Conservation (phyloP, 2,329 filamentous ascomycete species). For the Sphaceloma murrayae region DNA sequence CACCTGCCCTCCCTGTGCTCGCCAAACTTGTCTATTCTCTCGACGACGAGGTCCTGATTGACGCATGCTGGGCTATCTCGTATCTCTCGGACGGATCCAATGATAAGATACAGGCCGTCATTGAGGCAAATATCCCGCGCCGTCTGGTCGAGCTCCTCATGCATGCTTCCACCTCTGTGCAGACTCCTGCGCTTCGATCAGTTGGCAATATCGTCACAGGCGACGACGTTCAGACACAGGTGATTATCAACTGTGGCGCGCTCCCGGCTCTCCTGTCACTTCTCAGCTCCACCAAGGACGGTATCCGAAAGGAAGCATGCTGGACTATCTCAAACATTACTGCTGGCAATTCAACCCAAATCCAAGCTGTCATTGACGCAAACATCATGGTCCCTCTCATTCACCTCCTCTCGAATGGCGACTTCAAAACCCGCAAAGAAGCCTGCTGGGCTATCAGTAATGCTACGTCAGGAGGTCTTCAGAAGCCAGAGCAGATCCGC, state of each 20-base stretch:
- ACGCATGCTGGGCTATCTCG: conserved; percentile 98
- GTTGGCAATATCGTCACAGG: conserved; percentile 98
- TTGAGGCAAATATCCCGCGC: conserved; percentile 94
- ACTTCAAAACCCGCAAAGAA: conserved; percentile 98
- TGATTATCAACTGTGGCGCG: conserved; percentile 97
- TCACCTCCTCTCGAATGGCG: conserved; percentile 88
- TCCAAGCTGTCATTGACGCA: conserved; percentile 91
- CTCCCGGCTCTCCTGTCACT: conserved; percentile 87
- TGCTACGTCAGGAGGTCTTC: conserved; percentile 89
- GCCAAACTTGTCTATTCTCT: conserved; percentile 97
- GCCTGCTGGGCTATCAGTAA: conserved; percentile 99
- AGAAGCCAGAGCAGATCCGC: conserved; percentile 97
- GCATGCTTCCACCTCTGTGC: conserved; percentile 95
- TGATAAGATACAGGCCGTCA: conserved; percentile 98
- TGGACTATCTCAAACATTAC: conserved; percentile 99
- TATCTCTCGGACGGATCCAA: conserved; percentile 97
- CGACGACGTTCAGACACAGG: conserved; percentile 96
- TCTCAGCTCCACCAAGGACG: conserved; percentile 93
- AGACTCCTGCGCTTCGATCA: conserved; percentile 91
- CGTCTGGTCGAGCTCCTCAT: conserved; percentile 93
- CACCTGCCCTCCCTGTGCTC: conserved; percentile 86
- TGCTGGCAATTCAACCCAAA: conserved; percentile 93
- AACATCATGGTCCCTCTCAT: conserved; percentile 96
- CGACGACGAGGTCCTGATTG: conserved; percentile 95
- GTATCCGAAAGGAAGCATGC: conserved; percentile 97